These are phyloP conservation scores for Kalmusia sp. DNA, from an alignment of 2,329 filamentous ascomycete genomes.

Conservation along the genomic window DNA sequence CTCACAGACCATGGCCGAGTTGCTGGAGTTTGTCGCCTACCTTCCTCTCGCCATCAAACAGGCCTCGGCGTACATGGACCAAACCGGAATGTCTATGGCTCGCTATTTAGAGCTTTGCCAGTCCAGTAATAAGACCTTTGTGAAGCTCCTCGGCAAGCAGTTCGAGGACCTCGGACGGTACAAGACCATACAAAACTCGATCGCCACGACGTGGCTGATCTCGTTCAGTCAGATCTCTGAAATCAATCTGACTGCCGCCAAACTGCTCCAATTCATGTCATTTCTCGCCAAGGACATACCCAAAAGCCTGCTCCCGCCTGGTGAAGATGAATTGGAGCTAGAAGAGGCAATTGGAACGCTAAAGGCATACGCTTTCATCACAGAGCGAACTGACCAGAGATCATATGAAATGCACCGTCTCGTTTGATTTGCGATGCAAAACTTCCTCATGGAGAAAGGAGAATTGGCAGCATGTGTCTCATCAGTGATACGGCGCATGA, in stretches of 20 bases:
- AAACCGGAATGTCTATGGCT: background rate
- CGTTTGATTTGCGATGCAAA: background rate
- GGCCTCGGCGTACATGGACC: background rate
- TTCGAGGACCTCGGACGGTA: conserved; percentile 41
- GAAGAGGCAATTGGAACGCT: background rate
- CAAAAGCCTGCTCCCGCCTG: background rate
- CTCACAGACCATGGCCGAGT: background rate
- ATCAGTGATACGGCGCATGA: too few relatives aligned
- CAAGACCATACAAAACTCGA: conserved; percentile 30
- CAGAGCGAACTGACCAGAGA: background rate
- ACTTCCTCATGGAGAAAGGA: background rate
- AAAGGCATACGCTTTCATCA: background rate
- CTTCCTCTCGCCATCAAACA: background rate
- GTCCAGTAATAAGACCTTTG: background rate
- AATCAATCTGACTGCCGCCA: background rate
- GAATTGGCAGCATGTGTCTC: background rate
- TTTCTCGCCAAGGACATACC: background rate
- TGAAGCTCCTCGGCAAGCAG: conserved; percentile 35
- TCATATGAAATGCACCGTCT: background rate
- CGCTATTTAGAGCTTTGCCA: background rate
- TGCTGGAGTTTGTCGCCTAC: background rate
- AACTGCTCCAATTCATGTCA: background rate
- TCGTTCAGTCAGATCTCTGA: conserved; percentile 42
- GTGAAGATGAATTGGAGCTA: background rate
- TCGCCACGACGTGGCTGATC: conserved; percentile 45